Conservation (phyloP, 2,329 filamentous ascomycete species). For the Colletotrichum liaoningense region DNA sequence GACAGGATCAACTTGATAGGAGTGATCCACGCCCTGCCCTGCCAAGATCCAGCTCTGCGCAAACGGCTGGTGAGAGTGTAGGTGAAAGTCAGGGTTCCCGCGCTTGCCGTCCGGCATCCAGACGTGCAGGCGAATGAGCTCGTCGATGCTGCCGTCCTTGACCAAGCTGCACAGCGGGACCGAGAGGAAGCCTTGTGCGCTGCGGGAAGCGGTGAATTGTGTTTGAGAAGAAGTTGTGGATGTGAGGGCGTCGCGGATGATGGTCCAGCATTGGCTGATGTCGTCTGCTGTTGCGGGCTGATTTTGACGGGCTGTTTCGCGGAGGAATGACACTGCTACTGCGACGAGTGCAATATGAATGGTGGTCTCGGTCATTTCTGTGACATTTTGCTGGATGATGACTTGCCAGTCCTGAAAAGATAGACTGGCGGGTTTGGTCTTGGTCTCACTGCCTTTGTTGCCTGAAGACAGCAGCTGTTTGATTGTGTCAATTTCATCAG, state of each 20-base stretch:
- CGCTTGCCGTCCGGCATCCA: constrained; percentile 46
- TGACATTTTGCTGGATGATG: neutral
- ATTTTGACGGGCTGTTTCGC: constrained; percentile 4
- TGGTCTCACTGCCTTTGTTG: neutral
- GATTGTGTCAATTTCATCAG: neutral
- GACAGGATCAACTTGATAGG: constrained; percentile 41
- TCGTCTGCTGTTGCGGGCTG: neutral
- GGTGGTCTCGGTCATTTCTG: neutral
- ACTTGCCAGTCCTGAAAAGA: neutral
- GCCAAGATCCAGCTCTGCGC: constrained; percentile 51
- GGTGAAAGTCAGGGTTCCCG: constrained; percentile 39
- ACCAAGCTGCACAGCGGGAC: constrained; percentile 49
- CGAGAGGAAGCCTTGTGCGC: constrained; percentile 48
- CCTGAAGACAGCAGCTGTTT: neutral
- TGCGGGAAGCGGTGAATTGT: constrained; percentile 37
- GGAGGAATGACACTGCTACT: constrained; percentile 4
- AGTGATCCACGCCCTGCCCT: constrained; percentile 45
- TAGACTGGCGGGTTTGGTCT: neutral
- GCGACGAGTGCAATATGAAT: neutral
- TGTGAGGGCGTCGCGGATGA: neutral
- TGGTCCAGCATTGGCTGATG: constrained; percentile 1
- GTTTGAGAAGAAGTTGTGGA: neutral
- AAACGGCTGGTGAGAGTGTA: constrained; percentile 50
- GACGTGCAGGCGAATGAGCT: constrained; percentile 49
- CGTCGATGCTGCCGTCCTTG: constrained; percentile 45